Conservation (phyloP, 306 rosid species). For the Luffa aegyptiaca region DNA sequence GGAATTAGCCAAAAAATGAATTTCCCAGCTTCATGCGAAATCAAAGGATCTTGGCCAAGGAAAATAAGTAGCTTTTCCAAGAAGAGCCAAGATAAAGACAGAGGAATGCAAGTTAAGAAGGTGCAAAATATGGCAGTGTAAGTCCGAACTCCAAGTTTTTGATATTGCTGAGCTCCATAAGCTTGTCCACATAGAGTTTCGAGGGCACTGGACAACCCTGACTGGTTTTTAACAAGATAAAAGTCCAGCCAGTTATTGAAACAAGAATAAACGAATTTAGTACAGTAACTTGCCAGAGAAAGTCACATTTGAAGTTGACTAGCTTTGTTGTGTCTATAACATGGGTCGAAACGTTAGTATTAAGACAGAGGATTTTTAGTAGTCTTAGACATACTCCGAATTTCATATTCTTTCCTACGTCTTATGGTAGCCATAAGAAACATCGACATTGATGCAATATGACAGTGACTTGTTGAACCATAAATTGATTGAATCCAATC, state of each 20-base stretch:
- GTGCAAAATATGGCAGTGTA: conserved; percentile 51
- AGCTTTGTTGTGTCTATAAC: not conserved
- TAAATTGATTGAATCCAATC: not conserved
- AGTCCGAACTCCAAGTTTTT: conserved; percentile 34
- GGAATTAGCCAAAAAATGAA: conserved; percentile 49
- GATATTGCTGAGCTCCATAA: conserved; percentile 47
- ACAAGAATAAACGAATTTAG: not conserved
- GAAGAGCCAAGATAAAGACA: conserved; percentile 37
- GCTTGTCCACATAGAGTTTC: conserved; percentile 56
- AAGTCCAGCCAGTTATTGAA: not conserved
- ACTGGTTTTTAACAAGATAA: conserved; percentile 16
- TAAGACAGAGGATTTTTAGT: not conserved
- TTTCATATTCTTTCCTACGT: not conserved
- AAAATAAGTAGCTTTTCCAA: conserved; percentile 36
- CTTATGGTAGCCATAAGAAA: not conserved
- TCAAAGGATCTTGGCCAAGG: conserved; percentile 55
- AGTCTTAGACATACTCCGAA: not conserved
- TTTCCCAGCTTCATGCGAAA: conserved; percentile 49
- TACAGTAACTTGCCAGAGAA: not conserved
- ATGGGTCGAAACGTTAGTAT: not conserved
- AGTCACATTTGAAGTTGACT: not conserved
- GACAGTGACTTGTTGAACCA: not conserved
- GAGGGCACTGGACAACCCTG: conserved; percentile 49
- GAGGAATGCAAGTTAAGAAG: conserved; percentile 29
- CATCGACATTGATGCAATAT: not conserved